Conservation (phyloP, 2,329 filamentous ascomycete species). For the Colletotrichum liriopes region DNA sequence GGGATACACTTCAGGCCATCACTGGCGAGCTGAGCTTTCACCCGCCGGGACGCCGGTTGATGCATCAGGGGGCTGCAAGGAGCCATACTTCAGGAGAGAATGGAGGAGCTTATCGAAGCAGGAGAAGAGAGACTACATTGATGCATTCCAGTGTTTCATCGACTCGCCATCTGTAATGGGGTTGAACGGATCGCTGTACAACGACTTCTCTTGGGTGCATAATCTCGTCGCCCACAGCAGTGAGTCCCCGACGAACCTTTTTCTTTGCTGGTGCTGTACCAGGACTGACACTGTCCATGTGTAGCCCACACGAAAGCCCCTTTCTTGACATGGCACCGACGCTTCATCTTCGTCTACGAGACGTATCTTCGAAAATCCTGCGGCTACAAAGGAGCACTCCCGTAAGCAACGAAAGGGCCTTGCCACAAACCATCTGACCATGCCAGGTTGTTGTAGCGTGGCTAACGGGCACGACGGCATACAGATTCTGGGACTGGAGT, state of each 20-base stretch:
- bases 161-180: conserved; percentile 38
- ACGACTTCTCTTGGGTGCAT: conserved; percentile 43
- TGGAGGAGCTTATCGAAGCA: conserved; percentile 39
- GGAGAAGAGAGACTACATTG: conserved; percentile 37
- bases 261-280: background rate
- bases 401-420: conserved; percentile 12
- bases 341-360: conserved; percentile 43
- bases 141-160: conserved; percentile 42
- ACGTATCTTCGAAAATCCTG: conserved; percentile 30
- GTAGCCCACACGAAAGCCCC: conserved; percentile 38
- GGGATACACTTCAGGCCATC: background rate
- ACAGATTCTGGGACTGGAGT: conserved; percentile 42
- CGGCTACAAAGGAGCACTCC: conserved; percentile 37
- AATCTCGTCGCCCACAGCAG: conserved; percentile 43
- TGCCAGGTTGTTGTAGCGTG: background rate
- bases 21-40: background rate
- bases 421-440: background rate
- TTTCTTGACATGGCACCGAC: conserved; percentile 43
- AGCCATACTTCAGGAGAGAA: conserved; percentile 33
- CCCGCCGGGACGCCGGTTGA: background rate
- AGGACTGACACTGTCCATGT: background rate
- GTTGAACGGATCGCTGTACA: conserved; percentile 39
- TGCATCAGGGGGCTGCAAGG: conserved; percentile 9
- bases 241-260: conserved; percentile 8
- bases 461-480: background rate